Conservation (phyloP, 164 flowering plant species). For the Stephania yunnanensis region DNA sequence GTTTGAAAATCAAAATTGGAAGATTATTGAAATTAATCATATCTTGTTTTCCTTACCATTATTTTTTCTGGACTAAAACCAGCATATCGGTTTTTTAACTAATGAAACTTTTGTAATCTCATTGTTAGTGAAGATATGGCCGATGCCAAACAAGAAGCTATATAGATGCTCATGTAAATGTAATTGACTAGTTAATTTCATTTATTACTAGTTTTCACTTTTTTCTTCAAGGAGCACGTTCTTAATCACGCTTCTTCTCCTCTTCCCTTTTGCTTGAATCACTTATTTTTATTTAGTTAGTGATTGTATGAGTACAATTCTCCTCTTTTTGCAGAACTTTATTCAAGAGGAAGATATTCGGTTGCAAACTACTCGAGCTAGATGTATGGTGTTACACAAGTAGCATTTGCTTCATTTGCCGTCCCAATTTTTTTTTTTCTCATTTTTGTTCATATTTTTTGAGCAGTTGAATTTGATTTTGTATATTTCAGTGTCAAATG, state of each 20-base stretch:
- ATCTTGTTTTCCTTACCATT: background rate
- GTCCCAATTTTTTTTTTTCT: background rate
- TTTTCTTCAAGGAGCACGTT: background rate
- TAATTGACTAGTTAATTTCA: background rate
- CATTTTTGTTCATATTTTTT: background rate
- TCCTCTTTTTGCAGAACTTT: constrained; percentile 35
- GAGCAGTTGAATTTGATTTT: constrained; percentile 9
- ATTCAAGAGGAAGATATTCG: constrained; percentile 51
- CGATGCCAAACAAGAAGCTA: background rate
- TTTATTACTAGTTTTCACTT: background rate
- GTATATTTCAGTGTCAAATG: constrained; percentile 53
- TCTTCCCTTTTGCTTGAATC: background rate
- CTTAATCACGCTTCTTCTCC: background rate
- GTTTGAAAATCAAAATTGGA: background rate
- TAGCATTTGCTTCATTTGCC: constrained; percentile 3
- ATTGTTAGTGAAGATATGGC: background rate
- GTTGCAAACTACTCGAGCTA: constrained; percentile 62
- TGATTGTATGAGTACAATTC: background rate
- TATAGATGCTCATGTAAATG: background rate
- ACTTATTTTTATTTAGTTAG: background rate
- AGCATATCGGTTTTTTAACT: background rate
- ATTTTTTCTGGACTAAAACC: background rate
- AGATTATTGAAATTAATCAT: background rate
- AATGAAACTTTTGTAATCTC: background rate
- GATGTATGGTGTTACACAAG: constrained; percentile 36